Base-by-base conservation (phyloP, 495 filamentous ascomycete species). In the Penicillium riverlandense region DNA sequence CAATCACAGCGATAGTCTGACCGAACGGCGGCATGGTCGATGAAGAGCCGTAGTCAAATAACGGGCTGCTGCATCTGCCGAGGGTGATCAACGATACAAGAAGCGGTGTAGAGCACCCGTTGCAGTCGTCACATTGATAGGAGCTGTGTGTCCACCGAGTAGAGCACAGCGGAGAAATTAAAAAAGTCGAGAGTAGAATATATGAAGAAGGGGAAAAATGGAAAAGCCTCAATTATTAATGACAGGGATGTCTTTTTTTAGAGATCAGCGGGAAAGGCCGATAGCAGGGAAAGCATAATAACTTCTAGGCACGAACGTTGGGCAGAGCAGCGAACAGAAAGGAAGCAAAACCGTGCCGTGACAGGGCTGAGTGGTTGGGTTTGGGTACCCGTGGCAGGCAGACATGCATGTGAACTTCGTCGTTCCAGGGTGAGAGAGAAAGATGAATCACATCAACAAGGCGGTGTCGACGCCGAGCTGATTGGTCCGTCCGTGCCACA, bases 1-100 rank as follows among this genome's bases (percentile, higher is more conserved):
- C 90, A 65, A 96, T 80, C 44, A 96, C 86, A 43, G 88, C 88
- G 56, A 96, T 83, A 34, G 88, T 87, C 68, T 95, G 69, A 41
- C 76, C 75, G 28, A 85, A 53, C 29, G 69, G 70, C 41, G 70
- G 66, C 67, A 70, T 72, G 45, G 32, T 47, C 46, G 33, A 16
- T 27, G 22, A 37, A 44, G 33, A 50, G 40, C 45, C 48, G 34
- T 52, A 54, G 56, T 54, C 35, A 34, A 50, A 57, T 14, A 36
- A 16, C 11, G 31, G 31, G 45, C 45, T 41, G 35, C 22, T 22
- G 22, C 22, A 22, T 22, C 22, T 22, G 22, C 37, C 40, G 28
- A 34, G 29, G 40, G 31, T 11, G 29, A 50, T 22, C 22, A 22
- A 22, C 22, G 22, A 22, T 22, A 16, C 4, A 16, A 43, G 35